Percentiles rank a stretch among this genome's conserved stretches.
These are phyloP conservation scores for Kazachstania psychrophila DNA, from an alignment of 805 yeast genomes.

Conservation along the genomic window DNA sequence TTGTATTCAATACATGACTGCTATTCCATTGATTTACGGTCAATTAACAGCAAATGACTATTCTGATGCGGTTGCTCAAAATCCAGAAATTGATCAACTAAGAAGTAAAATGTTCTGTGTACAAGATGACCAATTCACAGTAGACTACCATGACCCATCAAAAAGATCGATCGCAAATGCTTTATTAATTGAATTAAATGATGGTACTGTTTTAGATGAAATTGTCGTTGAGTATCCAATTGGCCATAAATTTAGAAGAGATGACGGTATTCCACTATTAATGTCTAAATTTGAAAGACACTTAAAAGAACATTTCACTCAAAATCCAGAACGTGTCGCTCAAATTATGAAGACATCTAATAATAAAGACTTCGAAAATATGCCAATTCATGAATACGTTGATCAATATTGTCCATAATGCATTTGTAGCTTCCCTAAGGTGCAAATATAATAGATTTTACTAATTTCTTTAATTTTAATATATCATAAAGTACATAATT, in stretches of 20 bases:
- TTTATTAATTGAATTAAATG: conserved; percentile 40
- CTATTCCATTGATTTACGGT: conserved; percentile 47
- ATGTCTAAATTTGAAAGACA: conserved; percentile 44
- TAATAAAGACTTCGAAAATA: conserved; percentile 29
- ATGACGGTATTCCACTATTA: conserved; percentile 50
- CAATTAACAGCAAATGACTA: conserved; percentile 51
- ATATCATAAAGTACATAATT: no score
- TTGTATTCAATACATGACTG: conserved; percentile 56
- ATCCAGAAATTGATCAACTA: conserved; percentile 43
- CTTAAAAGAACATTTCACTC: conserved; percentile 36
- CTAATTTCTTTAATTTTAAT: no score
- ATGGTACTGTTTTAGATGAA: conserved; percentile 45
- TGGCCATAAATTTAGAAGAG: conserved; percentile 50
- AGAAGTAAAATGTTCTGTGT: conserved; percentile 48
- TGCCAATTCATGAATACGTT: conserved; percentile 42
- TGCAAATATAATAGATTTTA: no score
- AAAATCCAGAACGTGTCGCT: conserved; percentile 29
- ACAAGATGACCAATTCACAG: conserved; percentile 40
- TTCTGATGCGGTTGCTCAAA: conserved; percentile 40
- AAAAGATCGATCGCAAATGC: conserved; percentile 54
- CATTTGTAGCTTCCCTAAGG: neutral
- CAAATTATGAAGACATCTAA: conserved; percentile 32
- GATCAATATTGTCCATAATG: conserved; percentile 27
- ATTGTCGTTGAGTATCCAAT: conserved; percentile 47
- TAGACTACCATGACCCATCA: conserved; percentile 46